Percentiles rank a stretch among this genome's conserved stretches.
These are phyloP conservation scores for Globisporangium rhizosaccharum DNA, from an alignment of 352 stramenopile genomes.

Conservation along the genomic window DNA sequence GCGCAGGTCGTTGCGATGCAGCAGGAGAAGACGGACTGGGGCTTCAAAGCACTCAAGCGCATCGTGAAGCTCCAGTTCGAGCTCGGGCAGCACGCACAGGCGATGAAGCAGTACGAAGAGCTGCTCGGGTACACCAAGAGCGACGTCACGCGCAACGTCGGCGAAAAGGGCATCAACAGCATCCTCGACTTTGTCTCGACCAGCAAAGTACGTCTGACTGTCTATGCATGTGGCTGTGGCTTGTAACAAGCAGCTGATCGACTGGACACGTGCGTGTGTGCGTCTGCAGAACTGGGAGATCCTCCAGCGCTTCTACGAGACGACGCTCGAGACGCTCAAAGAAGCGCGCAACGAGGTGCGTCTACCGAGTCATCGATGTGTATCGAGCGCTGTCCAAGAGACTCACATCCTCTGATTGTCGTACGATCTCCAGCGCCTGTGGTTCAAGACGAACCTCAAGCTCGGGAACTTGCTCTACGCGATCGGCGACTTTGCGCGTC, in stretches of 20 bases:
- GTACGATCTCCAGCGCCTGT: conserved; percentile 59
- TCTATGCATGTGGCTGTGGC: background rate
- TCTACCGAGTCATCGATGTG: no score
- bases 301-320: conserved; percentile 82
- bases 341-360: conserved; percentile 70
- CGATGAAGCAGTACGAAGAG: conserved; percentile 84
- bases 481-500: conserved; percentile 62
- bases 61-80: conserved; percentile 91
- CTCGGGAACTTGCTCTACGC: conserved; percentile 91
- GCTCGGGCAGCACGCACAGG: conserved; percentile 53
- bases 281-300: conserved; percentile 69
- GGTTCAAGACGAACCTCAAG: conserved; percentile 96
- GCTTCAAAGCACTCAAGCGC: conserved; percentile 94
- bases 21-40: conserved; percentile 67
- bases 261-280: background rate
- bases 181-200: conserved; percentile 93
- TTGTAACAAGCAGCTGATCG: no score
- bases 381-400: background rate
- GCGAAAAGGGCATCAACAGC: conserved; percentile 92
- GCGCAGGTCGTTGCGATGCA: conserved; percentile 53
- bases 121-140: conserved; percentile 87
- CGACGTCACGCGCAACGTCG: conserved; percentile 89
- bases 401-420: background rate
- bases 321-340: conserved; percentile 79
- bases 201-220: conserved; percentile 32